Base-by-base conservation (phyloP, 177 flowering plant species). In the Vitis hybrid region DNA sequence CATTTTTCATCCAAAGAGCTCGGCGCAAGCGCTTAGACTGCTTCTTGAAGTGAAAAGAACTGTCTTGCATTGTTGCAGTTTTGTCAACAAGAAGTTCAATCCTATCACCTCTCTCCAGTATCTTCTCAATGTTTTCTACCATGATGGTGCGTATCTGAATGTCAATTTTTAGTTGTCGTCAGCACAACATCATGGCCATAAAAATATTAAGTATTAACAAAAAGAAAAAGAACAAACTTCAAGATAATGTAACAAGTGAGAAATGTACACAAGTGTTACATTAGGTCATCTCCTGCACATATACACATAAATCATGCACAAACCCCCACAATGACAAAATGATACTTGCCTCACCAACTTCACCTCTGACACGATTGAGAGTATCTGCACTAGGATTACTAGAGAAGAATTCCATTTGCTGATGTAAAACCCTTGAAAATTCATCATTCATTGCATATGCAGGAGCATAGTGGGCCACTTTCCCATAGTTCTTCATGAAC, bases 371-470 rank as follows among this genome's bases (percentile, higher is more conserved):
- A 70, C 96, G 98, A 67, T 80, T 90, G 67, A 95, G 90, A 69
- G 96, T 88, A 79, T 95, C 98, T 3, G 88, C 92, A 80, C 89
- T 90, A 13, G 98, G 92, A 78, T 88, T 91, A 75, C 96, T 91
- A 22, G 98, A 95, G 79, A 86, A 95, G 69, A 84, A 91, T 72
- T 95, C 99, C 99, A 95, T 95, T 70, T 91, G 97, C 77, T 95
- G 99, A 81, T 93, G 98, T 81, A 95, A 77, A 45, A 95, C 98
- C 76, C 99, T 85, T 20, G 98, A 95, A 66, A 95, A 95, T 62
- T 95, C 99, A 81, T 95, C 99, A 78, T 95, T 95, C 98, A 95
- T 91, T 62, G 98, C 94, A 81, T 95, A 95, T 51, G 99, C 97
- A 72, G 91, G 96, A 7, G 98, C 93, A 78, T 83, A 80, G 48